Percentiles rank a stretch among this genome's conserved stretches.
phyloP scores from a whole-genome alignment of 2,329 filamentous ascomycete genomes.

The Paraphoma chrysanthemicola region DNA sequence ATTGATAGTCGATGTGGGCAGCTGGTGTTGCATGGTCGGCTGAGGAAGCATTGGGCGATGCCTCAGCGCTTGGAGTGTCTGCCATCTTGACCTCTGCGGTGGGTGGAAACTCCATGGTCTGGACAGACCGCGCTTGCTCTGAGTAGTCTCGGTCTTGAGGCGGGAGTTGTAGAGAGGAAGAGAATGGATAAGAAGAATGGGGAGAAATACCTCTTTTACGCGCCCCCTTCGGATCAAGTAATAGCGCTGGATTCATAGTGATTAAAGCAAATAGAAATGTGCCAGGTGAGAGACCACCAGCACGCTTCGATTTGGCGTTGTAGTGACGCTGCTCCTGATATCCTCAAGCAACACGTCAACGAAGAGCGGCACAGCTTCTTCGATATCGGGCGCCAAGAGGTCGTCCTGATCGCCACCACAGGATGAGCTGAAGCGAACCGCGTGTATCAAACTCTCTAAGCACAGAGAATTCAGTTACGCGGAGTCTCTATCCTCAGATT shows the following conservation, averaged over 20 bases:
- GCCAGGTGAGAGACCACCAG: conserved; percentile 18
- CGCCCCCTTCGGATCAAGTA: conserved; percentile 33
- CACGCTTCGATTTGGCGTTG: conserved; percentile 3
- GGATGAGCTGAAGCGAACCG: not conserved
- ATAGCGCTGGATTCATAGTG: conserved; percentile 33
- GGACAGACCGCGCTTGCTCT: not conserved
- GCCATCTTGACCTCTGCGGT: conserved; percentile 1
- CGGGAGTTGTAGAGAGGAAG: not conserved
- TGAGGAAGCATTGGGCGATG: not conserved
- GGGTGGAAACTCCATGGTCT: conserved; percentile 1
- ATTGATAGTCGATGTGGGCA: not conserved
- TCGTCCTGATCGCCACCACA: conserved; percentile 14
- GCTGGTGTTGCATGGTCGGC: not conserved
- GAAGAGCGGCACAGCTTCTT: conserved; percentile 21
- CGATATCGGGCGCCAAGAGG: conserved; percentile 19
- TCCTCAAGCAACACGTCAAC: conserved; percentile 16
- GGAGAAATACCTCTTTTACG: conserved; percentile 31
- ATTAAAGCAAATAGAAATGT: conserved; percentile 8
- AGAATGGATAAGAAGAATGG: conserved; percentile 1
- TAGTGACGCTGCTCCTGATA: conserved; percentile 2
- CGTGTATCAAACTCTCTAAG: too few species aligned
- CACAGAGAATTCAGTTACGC: too few species aligned
- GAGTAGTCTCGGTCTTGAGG: too few species aligned
- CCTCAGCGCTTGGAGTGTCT: not conserved
- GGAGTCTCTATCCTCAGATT: not conserved